Base-by-base conservation (phyloP, 306 rosid genomes). In the Hippophae gyantsensis region DNA sequence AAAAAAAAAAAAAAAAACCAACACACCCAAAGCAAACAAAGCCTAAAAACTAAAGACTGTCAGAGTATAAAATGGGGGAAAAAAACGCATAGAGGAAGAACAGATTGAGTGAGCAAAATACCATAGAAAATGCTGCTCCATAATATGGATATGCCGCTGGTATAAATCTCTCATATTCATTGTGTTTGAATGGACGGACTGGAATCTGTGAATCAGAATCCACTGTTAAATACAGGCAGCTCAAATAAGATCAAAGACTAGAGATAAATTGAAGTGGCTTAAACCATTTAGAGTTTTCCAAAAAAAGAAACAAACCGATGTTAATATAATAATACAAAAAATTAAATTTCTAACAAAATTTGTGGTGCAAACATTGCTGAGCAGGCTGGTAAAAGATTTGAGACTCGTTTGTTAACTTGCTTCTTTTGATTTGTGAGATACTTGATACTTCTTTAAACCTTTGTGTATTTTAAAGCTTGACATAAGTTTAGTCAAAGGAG, bases 161-260 rank as follows among this genome's bases (percentile, higher is more conserved):
- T 23, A 58, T 58, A 23, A 58, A 58, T 44, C 52, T 50, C 5
- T 58, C 63, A 45, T 58, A 58, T 43, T 58, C 51, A 18, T 58
- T 58, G 63, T 58, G 63, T 43, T 71, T 86, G 70, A 66, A 82
- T 61, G 92, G 90, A n/a, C 95, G 87, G 45, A 86, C 95, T 53
- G 95, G 95, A 61, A 86, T 86, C 95, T 86, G 80, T 78, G 74
- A 13, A 4, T 62, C 41, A 51, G 61, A 62, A 66, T 60, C 48
- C 77, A 42, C 8, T 42, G 69, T 49, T 42, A 13, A 47, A 10
- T 13, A 18, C 9, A 13, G 55, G 13, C 9, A 25, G 12, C 6
- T 5, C 13, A n/a, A 52, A 59, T 42, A 6, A 8, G 12, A 9
- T 11, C 9, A 58, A 58, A 9, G 18, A 10, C 6, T 18, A 18